Evolutionary conservation across 208 protist genomes (phyloP).

Genomic region (Zelonia costaricensis): DNA sequence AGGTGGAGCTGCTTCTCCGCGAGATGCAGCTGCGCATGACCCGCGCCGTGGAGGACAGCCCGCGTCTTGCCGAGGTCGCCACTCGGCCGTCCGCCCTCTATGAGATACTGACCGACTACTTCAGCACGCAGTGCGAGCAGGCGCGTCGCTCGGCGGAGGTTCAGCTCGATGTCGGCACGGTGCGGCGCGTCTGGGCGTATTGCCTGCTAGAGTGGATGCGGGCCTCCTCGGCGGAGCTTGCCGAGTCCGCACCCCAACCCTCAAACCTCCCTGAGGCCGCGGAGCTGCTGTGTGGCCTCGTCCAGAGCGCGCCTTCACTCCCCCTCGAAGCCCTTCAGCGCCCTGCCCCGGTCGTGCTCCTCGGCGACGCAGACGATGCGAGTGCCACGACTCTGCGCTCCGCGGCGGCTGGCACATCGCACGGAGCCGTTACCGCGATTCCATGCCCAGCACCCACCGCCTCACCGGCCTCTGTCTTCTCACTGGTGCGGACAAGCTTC

Average conservation of each 20-base stretch:
- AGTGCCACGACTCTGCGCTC: no score
- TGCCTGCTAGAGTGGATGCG: conserved; percentile 9
- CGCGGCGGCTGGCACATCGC: no score
- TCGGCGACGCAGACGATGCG: no score
- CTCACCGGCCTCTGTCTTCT: conserved; percentile 14
- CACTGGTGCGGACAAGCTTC: conserved; percentile 25
- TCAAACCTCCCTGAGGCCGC: not conserved
- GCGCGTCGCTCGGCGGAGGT: conserved; percentile 19
- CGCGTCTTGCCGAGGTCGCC: conserved; percentile 13
- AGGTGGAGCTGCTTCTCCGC: conserved; percentile 20
- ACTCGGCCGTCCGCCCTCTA: conserved; percentile 34
- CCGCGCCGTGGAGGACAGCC: conserved; percentile 47
- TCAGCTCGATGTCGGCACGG: conserved; percentile 13
- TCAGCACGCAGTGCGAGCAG: conserved; percentile 32
- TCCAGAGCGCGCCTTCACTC: conserved; percentile 18
- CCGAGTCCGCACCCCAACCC: not conserved
- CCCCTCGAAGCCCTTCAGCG: conserved; percentile 27
- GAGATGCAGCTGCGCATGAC: conserved; percentile 64
- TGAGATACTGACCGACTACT: conserved; percentile 44
- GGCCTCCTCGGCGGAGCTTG: not conserved
- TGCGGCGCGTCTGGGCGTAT: conserved; percentile 31
- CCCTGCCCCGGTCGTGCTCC: not conserved
- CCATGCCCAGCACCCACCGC: not conserved
- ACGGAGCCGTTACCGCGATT: not conserved
- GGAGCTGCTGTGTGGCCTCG: conserved; percentile 7